Conservation (phyloP, 192 early-diverging fungal species). For the Jimgerdemannia lactiflua region DNA sequence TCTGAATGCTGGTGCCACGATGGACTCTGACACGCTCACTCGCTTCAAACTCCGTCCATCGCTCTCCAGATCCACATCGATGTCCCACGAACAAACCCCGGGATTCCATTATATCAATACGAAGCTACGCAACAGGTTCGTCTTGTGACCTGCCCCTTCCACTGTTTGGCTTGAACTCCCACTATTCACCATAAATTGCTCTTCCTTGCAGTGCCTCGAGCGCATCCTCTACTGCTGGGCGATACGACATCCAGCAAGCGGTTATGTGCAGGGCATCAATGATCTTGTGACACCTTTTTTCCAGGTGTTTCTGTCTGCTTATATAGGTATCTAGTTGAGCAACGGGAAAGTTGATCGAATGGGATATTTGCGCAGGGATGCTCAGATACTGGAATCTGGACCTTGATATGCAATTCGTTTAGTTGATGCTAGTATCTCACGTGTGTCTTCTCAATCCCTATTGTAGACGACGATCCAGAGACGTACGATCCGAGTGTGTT, state of each 20-base stretch:
- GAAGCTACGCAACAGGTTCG: slow-evolving; percentile 73
- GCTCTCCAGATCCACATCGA: slow-evolving; percentile 83
- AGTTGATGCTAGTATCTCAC: slow-evolving; percentile 12
- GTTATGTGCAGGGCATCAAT: slow-evolving; percentile 99
- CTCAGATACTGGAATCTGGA: no score
- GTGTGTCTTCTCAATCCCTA: neutral
- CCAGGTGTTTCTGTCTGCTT: slow-evolving; percentile 81
- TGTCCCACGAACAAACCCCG: slow-evolving; percentile 86
- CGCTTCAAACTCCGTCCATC: no score
- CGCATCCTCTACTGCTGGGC: slow-evolving; percentile 97
- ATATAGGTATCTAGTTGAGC: slow-evolving; percentile 25
- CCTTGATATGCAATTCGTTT: no score
- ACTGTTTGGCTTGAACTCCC: neutral
- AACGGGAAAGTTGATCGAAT: no score
- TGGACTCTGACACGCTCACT: no score
- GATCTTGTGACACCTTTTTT: slow-evolving; percentile 97
- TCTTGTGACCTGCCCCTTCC: neutral
- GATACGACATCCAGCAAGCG: slow-evolving; percentile 95
- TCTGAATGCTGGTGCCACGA: no score
- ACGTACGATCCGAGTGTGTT: slow-evolving; percentile 46
- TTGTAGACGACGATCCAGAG: slow-evolving; percentile 52
- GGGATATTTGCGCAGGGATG: no score
- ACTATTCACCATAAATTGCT: neutral
- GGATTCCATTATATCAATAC: slow-evolving; percentile 81
- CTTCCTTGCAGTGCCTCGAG: slow-evolving; percentile 67